phyloP scores from a whole-genome alignment of 352 stramenopile genomes.

The Pythium coloratum region DNA sequence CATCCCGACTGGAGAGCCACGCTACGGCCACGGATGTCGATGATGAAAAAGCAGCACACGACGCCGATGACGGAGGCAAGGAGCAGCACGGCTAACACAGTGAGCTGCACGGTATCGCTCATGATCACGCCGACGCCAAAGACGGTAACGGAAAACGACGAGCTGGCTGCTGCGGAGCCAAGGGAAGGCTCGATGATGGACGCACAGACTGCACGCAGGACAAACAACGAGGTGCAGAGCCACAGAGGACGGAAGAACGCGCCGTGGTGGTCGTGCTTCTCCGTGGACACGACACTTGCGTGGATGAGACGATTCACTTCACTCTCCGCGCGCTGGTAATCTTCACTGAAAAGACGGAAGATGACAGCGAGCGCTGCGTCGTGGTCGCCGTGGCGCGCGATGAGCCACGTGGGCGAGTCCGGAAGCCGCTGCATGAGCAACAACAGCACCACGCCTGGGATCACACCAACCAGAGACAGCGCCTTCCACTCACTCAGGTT shows the following conservation, averaged over 20 bases:
- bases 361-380: constrained; percentile 65
- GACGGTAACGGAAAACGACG: constrained; percentile 54
- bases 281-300: constrained; percentile 55
- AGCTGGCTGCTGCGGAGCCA: constrained; percentile 33
- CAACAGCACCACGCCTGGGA: constrained; percentile 53
- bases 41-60: constrained; percentile 53
- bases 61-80: constrained; percentile 50
- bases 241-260: constrained; percentile 72
- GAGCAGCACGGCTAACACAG: constrained; percentile 39
- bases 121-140: constrained; percentile 61
- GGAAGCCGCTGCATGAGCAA: constrained; percentile 67
- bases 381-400: constrained; percentile 69
- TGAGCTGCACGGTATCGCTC: constrained; percentile 50
- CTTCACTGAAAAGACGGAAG: constrained; percentile 47
- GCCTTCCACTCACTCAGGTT: constrained; percentile 84
- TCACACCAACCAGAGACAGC: constrained; percentile 50
- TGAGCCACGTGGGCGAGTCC: constrained; percentile 80
- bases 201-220: constrained; percentile 45
- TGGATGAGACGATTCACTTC: constrained; percentile 79
- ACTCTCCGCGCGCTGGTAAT: constrained; percentile 57
- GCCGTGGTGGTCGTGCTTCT: constrained; percentile 51
- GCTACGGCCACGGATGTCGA: constrained; percentile 64
- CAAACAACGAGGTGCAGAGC: constrained; percentile 52
- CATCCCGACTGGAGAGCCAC: constrained; percentile 56
- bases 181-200: constrained; percentile 60